Evolutionary conservation across 441 rosid genomes (phyloP), one percentile per base, ranked within the genome.

Genomic region (Populus hybrid): DNA sequence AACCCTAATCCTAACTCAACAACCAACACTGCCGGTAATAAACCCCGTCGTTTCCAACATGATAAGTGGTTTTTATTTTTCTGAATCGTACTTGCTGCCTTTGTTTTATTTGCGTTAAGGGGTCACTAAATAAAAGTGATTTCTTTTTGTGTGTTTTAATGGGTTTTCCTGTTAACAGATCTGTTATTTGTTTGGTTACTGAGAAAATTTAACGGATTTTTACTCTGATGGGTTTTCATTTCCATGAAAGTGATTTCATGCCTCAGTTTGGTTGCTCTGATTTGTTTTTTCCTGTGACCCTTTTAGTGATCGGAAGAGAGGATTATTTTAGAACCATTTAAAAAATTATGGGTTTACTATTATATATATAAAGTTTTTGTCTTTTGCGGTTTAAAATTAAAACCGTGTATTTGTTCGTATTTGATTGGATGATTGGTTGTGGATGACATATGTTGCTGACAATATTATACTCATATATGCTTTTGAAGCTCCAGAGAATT

Each of bases 401-500:
- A 61, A 11, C 2, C 26, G 9, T 61, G 2, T 16, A 21, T 38
- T 26, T 53, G 12, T 24, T 6, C 34, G 26, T 32, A 32, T 6
- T 73, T 65, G 28, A 73, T 24, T 2, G 12, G n/a, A 42, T 42
- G 28, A 42, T 46, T 42, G 66, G 66, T n/a, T 21, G 28, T n/a
- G 66, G 12, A 61, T 21, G 66, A 21, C 14, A 8, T 59, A n/a
- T 21, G 24, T 21, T 61, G 66, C 66, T 21, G 66, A 23, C 66
- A 21, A 36, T 24, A 40, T 40, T 42, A 7, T 46, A n/a, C 46
- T 67, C 1, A 53, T 1, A 23, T 34, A 3, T 59, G 74, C 21
- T 32, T 63, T 26, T 38, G 34, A 34, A 36, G 12, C 40, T 26
- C 7, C 70, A 77, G 75, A 81, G 89, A 82, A 80, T 77, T 81